These are phyloP conservation scores for Cupressus sempervirens DNA, from an alignment of 75 land plant genomes.

Conservation along the genomic window DNA sequence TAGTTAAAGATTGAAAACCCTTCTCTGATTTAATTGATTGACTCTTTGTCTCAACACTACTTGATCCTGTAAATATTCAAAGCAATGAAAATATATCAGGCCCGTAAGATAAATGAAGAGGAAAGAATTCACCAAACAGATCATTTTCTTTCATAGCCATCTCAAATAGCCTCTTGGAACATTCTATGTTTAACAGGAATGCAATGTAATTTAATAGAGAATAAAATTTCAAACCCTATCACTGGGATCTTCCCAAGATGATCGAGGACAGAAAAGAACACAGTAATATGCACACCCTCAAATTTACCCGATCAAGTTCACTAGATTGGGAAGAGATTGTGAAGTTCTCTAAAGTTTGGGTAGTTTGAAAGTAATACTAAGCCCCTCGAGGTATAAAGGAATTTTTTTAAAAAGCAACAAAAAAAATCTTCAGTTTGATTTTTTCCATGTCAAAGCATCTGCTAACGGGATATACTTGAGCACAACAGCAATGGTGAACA, in stretches of 20 bases:
- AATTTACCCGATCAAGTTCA: not conserved
- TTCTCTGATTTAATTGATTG: slow-evolving; percentile 9
- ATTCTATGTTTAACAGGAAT: not conserved
- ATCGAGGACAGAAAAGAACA: not conserved
- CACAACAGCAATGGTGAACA: not conserved
- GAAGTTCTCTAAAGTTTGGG: not conserved
- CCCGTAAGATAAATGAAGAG: not conserved
- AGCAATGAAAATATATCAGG: not conserved
- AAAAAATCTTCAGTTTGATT: not conserved
- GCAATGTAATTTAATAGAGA: not conserved
- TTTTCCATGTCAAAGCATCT: not conserved
- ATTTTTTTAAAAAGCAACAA: not conserved
- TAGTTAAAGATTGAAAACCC: not conserved
- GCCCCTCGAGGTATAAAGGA: not conserved
- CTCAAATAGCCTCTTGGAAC: not conserved
- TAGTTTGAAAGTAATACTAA: not conserved
- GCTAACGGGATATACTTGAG: not conserved
- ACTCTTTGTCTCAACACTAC: slow-evolving; percentile 2
- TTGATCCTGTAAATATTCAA: slow-evolving; percentile 9
- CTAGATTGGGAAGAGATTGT: not conserved
- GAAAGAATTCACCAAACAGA: not conserved
- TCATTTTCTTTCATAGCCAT: not conserved
- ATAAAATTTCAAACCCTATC: too few species aligned
- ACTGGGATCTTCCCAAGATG: not conserved
- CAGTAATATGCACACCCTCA: not conserved